A percentile compares a stretch with the other conserved stretches of the same genome.
Evolutionary conservation across 73 alveolate species (phyloP).

Genomic region (Tetrahymena thermophila): DNA sequence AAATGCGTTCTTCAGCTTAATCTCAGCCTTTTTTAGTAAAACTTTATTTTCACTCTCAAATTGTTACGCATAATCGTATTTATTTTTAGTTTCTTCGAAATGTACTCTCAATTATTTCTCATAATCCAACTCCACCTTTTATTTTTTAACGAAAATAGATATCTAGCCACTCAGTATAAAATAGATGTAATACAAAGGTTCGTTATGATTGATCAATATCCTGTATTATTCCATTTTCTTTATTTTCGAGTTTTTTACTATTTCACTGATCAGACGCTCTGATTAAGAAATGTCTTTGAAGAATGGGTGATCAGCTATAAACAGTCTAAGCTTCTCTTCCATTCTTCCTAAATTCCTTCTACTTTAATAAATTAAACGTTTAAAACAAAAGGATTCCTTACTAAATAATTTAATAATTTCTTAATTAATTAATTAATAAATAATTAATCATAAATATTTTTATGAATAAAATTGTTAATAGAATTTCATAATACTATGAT

Average conservation of each 20-base stretch:
- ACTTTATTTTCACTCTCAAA: background rate
- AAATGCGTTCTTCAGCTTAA: background rate
- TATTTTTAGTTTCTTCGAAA: background rate
- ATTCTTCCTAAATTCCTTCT: background rate
- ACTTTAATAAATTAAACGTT: background rate
- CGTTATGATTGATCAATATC: background rate
- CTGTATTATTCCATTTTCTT: background rate
- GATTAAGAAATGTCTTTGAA: background rate
- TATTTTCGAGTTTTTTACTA: background rate
- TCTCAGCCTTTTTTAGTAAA: background rate
- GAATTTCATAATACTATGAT: background rate
- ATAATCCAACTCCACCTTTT: background rate
- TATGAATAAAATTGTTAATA: background rate
- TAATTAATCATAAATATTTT: too few species aligned
- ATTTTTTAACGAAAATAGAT: background rate
- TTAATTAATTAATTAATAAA: too few species aligned
- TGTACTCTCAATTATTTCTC: background rate
- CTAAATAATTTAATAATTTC: too few species aligned
- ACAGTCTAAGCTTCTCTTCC: background rate
- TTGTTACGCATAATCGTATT: background rate
- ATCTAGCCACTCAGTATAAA: background rate
- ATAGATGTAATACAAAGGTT: background rate
- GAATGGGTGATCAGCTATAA: conserved; percentile 3
- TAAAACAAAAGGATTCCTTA: background rate
- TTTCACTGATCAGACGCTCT: background rate